These are phyloP conservation scores for Prunus yedoensis DNA, from an alignment of 331 rosid species.

Conservation along the genomic window DNA sequence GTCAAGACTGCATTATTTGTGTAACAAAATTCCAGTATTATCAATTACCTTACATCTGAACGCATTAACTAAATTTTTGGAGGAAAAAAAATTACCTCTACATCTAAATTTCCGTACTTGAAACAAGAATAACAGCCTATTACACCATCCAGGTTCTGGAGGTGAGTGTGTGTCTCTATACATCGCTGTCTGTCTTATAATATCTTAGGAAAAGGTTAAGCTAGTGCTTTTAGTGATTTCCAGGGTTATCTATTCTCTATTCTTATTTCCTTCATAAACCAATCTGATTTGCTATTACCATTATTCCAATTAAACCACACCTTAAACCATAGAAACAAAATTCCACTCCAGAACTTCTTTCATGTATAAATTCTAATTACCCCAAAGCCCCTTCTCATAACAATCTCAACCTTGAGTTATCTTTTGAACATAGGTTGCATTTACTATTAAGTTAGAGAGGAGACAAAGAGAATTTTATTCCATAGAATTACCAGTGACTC, in stretches of 20 bases:
- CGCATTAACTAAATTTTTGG: too few relatives aligned
- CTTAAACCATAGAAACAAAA: not conserved
- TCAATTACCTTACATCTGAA: not conserved
- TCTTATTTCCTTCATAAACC: not conserved
- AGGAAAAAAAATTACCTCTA: not conserved
- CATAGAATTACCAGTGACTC: constrained; percentile 67
- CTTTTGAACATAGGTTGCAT: not conserved
- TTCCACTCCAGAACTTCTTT: not conserved
- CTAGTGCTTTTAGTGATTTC: not conserved
- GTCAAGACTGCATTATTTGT: too few relatives aligned
- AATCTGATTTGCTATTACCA: not conserved
- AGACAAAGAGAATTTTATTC: not conserved
- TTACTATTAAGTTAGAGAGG: not conserved
- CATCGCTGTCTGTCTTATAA: not conserved
- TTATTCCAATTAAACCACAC: not conserved
- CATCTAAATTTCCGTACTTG: not conserved
- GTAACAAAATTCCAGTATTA: too few relatives aligned
- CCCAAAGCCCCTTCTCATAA: not conserved
- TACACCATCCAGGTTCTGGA: not conserved
- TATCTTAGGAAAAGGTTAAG: not conserved
- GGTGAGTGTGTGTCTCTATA: not conserved
- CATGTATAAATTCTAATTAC: too few relatives aligned
- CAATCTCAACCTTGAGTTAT: not conserved
- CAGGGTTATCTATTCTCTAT: not conserved
- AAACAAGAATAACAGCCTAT: not conserved